Evolutionary conservation across 768 basidiomycete genomes (phyloP), one percentile per base, ranked within the genome.

Genomic region (Termitomyces bulborhizus): DNA sequence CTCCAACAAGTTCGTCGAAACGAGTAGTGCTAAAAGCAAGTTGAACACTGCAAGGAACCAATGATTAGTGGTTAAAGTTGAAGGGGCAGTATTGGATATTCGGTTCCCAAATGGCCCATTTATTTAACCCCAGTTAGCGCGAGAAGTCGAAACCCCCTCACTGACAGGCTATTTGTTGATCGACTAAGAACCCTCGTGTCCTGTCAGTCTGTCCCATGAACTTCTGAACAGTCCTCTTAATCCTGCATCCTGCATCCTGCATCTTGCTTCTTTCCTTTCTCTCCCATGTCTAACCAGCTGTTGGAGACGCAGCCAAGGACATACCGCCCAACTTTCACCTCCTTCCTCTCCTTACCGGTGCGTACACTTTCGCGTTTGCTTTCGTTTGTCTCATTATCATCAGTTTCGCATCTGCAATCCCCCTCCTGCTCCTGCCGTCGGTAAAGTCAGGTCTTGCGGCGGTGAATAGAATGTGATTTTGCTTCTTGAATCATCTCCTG

Each of bases 361-460:
- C 48, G 71, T 69, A 15, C 15, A 41, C 15, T 29, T 39, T 9
- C 46, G 29, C 8, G 8, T 46, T 46, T 21, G 49, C n/a, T 11
- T 7, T 40, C 46, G 18, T 50, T 50, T 31, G 41, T 53, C 29
- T 21, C 54, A 26, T 57, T 52, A 26, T 53, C 21, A 18, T 50
- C 46, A 78, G 75, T 74, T 74, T 57, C 82, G 85, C 11, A 71
- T 85, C 40, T 87, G 85, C 60, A 83, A 86, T 53, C 86, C 84
- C 1, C 85, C 85, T 6, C 83, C 86, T 5, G 78, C 85, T 8
- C 83, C 86, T 5, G 78, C 84, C 6, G 77, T 84, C 0, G 81
- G 79, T 36, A 86, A 85, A 66, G 84, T 85, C 53, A 76, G 86
- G 57, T 87, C 86, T 1, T 86, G 80, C 65, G 73, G 77, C 48